Percentiles rank a stretch among this genome's conserved stretches.
Evolutionary conservation across 768 basidiomycete genomes (phyloP).

Genomic region (Pleurotus pulmonarius): DNA sequence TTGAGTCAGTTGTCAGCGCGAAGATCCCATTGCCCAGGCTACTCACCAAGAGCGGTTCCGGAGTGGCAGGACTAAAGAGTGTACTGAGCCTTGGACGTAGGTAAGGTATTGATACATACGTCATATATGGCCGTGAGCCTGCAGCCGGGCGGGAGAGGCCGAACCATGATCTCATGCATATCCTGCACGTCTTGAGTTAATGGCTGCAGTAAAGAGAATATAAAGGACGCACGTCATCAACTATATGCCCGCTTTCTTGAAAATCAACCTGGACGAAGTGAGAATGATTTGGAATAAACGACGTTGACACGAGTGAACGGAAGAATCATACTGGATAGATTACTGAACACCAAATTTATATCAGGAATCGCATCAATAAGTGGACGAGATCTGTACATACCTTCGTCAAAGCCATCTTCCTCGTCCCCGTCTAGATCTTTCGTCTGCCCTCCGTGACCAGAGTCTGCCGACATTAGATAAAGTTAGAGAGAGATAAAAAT

Average conservation of each 20-base stretch:
- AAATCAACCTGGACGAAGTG: slow-evolving; percentile 29
- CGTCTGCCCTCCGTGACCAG: slow-evolving; percentile 92
- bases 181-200: slow-evolving; percentile 31
- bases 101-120: slow-evolving; percentile 35
- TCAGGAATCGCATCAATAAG: neutral
- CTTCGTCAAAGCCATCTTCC: slow-evolving; percentile 81
- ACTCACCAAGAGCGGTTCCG: slow-evolving; percentile 74
- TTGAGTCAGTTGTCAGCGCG: neutral
- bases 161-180: slow-evolving; percentile 69
- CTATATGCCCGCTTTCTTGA: slow-evolving; percentile 67
- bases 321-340: slow-evolving; percentile 63
- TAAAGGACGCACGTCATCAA: slow-evolving; percentile 74
- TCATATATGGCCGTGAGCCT: slow-evolving; percentile 83
- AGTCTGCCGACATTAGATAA: slow-evolving; percentile 44
- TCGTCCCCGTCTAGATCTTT: slow-evolving; percentile 83
- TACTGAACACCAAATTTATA: slow-evolving; percentile 33
- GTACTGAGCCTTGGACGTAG: neutral
- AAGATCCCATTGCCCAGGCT: too few relatives aligned
- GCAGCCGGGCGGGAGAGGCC: slow-evolving; percentile 27
- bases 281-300: too few relatives aligned
- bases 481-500: neutral
- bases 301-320: too few relatives aligned
- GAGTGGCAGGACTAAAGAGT: slow-evolving; percentile 74
- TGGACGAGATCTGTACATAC: too few relatives aligned
- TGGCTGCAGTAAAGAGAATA: neutral